phyloP scores from a whole-genome alignment of 192 early-diverging fungal genomes.

The Backusella tarrabulga region DNA sequence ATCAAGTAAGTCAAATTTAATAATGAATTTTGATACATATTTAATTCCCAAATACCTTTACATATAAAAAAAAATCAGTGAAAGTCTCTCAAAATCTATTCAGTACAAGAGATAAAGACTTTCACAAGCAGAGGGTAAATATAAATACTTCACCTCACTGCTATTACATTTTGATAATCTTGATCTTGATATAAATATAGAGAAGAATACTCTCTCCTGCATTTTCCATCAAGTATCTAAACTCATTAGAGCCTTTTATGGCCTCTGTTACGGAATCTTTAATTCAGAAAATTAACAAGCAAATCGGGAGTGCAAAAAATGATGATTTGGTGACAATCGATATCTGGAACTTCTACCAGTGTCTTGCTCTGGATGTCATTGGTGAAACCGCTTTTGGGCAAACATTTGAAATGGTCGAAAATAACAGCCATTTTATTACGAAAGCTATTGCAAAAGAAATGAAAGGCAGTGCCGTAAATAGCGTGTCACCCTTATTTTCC shows the following conservation, averaged over 20 bases:
- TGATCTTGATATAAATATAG: constrained; percentile 24
- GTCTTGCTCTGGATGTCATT: constrained; percentile 40
- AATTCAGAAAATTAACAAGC: constrained; percentile 30
- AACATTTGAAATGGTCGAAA: constrained; percentile 48
- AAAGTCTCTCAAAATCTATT: constrained; percentile 25
- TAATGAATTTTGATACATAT: background rate
- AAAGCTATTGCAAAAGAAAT: constrained; percentile 7
- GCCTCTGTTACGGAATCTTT: constrained; percentile 27
- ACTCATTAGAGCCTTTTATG: constrained; percentile 47
- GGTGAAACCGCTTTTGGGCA: constrained; percentile 50
- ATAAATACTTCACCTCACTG: background rate
- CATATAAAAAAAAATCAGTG: background rate
- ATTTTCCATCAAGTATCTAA: too few relatives aligned
- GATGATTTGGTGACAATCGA: constrained; percentile 29
- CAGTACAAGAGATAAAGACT: constrained; percentile 29
- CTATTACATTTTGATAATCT: too few relatives aligned
- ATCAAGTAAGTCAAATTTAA: constrained; percentile 14
- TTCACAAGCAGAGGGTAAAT: constrained; percentile 37
- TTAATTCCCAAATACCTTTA: too few relatives aligned
- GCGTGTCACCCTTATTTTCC: background rate
- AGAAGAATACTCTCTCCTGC: constrained; percentile 44
- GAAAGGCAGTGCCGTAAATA: background rate
- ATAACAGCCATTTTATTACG: constrained; percentile 39
- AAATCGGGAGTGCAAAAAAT: constrained; percentile 14
- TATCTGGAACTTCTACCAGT: constrained; percentile 34